Evolutionary conservation across 202 grass and related monocot genomes (phyloP).

Genomic region (Cymbopogon flexuosus): DNA sequence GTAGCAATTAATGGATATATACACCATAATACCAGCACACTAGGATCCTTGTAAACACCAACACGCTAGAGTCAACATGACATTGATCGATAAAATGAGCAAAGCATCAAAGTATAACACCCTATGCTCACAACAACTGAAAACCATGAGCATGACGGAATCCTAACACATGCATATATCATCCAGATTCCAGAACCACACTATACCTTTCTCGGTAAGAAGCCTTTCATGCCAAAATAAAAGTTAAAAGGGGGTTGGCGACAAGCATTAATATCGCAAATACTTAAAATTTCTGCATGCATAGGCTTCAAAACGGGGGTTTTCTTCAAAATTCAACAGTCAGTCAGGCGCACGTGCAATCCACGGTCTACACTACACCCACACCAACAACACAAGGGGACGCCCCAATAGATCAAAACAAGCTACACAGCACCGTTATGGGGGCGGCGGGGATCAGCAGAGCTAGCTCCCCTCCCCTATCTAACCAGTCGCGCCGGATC

Average conservation of each 20-base stretch:
- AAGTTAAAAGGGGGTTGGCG: not conserved
- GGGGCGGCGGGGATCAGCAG: not conserved
- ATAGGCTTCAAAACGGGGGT: not conserved
- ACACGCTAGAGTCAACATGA: not conserved
- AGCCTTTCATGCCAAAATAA: not conserved
- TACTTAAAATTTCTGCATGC: not conserved
- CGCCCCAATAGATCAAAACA: not conserved
- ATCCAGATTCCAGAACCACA: not conserved
- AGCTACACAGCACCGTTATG: not conserved
- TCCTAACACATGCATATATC: not conserved
- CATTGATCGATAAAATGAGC: not conserved
- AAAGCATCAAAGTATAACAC: not conserved
- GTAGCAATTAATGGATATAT: not conserved
- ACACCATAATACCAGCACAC: not conserved
- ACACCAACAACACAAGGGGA: not conserved
- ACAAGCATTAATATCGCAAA: not conserved
- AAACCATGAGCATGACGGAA: not conserved
- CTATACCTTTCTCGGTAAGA: not conserved
- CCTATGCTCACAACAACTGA: not conserved
- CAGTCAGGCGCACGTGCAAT: not conserved
- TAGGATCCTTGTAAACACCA: not conserved
- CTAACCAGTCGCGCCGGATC: not conserved
- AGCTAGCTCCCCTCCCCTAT: not conserved
- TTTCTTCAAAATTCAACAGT: not conserved
- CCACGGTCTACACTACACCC: not conserved